A percentile compares a stretch with the other conserved stretches of the same genome.
Conservation (phyloP, 2,329 filamentous ascomycete genomes). For the Neophaeococcomyces mojaviensis region DNA sequence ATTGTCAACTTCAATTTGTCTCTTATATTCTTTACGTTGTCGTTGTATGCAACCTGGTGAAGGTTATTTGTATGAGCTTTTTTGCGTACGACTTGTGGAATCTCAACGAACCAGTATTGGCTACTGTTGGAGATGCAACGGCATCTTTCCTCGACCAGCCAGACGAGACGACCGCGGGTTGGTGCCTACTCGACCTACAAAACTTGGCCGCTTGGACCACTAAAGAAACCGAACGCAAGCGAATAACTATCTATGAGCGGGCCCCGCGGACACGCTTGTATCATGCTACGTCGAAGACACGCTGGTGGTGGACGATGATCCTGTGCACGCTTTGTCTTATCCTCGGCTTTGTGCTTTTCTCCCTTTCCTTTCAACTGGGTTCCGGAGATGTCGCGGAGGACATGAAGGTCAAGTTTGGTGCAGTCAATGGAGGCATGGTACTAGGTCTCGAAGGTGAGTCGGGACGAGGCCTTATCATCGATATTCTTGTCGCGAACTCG, state of each 20-base stretch:
- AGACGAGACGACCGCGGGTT: constrained; percentile 22
- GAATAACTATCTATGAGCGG: not conserved
- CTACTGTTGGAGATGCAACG: constrained; percentile 30
- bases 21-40: constrained; percentile 20
- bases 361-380: not conserved
- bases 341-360: not conserved
- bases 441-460: not conserved
- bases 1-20: constrained; percentile 21
- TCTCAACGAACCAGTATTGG: constrained; percentile 14
- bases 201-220: not conserved
- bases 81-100: constrained; percentile 11
- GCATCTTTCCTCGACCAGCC: constrained; percentile 26
- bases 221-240: not conserved
- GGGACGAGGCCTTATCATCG: not conserved
- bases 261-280: not conserved
- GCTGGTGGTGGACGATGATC: not conserved
- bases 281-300: not conserved
- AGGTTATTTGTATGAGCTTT: constrained; percentile 21
- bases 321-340: not conserved
- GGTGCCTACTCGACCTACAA: constrained; percentile 14
- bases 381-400: not conserved
- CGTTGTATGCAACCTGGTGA: constrained; percentile 24
- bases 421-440: not conserved
- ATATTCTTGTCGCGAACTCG: constrained; percentile 26
- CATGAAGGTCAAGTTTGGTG: not conserved